Base-by-base conservation (phyloP, 208 protist species). In the Phytomonas sp. region DNA sequence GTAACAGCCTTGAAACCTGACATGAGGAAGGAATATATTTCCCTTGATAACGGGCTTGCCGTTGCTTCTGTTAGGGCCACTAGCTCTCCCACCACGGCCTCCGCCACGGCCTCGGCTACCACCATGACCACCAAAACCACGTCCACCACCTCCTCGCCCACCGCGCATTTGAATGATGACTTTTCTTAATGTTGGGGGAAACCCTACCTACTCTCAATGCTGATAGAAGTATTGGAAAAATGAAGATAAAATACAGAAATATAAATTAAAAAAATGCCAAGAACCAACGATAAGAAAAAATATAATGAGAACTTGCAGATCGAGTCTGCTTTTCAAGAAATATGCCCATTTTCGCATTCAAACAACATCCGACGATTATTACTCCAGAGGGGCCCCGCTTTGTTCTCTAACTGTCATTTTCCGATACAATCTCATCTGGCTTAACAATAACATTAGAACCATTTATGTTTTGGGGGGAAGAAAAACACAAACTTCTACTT, bases 1-100 rank as follows among this genome's bases (percentile, higher is more conserved):
- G 86, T 98, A 99, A 70, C 99, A 97, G 29, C 99, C 99, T 62
- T 81, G 80, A 79, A 98, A 97, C 64, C 93, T 82, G 29, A 92
- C 83, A 76, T 99, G 97, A 29, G 95, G 93, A 73, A 98, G 94
- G 68, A 99, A 96, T n/a, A 99, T 85, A 45, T 88, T 94, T 31
- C 87, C 87, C 74, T 87, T 87, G 16, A 82, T 73, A 29, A 75
- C 82, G 8, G 79, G 73, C 7, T 82, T 81, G 16, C 78, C 88
- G 32, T 85, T 87, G 52, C 87, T 65, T 37, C 81, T 75, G 33
- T 88, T 80, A 12, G 82, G 33, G 52, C 88, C 52, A 37, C 91
- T 74, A 45, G 84, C 74, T 59, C 84, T 56, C 23, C 91, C 75
- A 45, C 91, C 68, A 56, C 91, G 69, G 29, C 88, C 69, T n/a